phyloP scores from a whole-genome alignment of 2,329 filamentous ascomycete species.

The Grosmannia huntii region DNA sequence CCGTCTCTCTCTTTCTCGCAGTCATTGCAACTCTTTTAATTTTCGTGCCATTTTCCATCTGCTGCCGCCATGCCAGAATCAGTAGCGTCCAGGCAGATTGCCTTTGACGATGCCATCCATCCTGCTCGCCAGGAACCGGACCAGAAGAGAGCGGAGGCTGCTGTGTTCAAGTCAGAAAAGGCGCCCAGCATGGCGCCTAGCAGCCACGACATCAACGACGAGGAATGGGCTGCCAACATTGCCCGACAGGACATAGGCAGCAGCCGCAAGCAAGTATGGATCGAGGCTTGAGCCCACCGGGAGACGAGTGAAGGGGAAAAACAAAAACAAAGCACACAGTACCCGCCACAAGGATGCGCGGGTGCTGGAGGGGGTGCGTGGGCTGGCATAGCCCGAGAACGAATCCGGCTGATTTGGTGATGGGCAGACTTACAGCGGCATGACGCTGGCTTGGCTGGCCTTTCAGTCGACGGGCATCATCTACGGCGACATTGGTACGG shows the following conservation, averaged over 20 bases:
- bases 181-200: background rate
- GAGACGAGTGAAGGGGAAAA: background rate
- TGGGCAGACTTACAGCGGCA: conserved; percentile 14
- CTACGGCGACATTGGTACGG: conserved; percentile 54
- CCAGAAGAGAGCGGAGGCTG: background rate
- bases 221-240: conserved; percentile 10
- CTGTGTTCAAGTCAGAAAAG: background rate
- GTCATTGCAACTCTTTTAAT: background rate
- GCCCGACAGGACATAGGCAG: conserved; percentile 7
- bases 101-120: conserved; percentile 2
- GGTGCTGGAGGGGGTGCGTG: background rate
- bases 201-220: conserved; percentile 7
- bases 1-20: background rate
- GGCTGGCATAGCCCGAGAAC: background rate
- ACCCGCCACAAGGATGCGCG: background rate
- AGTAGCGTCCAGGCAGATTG: background rate
- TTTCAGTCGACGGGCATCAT: conserved; percentile 56
- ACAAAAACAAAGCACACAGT: background rate
- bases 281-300: background rate
- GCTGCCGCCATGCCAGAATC: background rate
- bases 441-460: conserved; percentile 31
- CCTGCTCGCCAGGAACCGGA: background rate
- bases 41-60: background rate
- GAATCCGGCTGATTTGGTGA: conserved; percentile 4
- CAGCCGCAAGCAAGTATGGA: conserved; percentile 12